phyloP scores from a whole-genome alignment of 768 basidiomycete species.

The Tricholoma matsutake region DNA sequence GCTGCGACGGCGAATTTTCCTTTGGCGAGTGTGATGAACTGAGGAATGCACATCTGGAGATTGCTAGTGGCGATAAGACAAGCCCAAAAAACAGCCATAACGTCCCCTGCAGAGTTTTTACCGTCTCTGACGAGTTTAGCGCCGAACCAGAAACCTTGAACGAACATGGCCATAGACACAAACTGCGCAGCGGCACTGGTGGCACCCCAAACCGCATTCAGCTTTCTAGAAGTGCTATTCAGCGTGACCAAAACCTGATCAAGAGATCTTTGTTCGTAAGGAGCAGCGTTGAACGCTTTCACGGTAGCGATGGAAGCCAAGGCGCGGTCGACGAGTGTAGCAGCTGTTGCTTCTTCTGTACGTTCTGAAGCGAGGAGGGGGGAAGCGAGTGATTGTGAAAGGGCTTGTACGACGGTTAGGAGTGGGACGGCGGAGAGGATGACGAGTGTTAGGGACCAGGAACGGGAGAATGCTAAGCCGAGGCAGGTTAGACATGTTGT shows the following conservation, averaged over 20 bases:
- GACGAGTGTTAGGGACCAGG: constrained; percentile 84
- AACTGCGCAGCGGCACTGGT: constrained; percentile 72
- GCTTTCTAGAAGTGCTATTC: constrained; percentile 43
- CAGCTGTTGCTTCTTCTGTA: constrained; percentile 61
- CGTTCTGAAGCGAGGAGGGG: constrained; percentile 72
- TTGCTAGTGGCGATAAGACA: constrained; percentile 88
- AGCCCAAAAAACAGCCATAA: constrained; percentile 99
- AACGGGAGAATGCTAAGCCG: constrained; percentile 75
- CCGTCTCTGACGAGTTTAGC: constrained; percentile 83
- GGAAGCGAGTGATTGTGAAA: constrained; percentile 67
- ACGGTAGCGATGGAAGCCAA: constrained; percentile 80
- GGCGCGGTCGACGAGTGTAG: constrained; percentile 78
- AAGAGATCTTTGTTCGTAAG: constrained; percentile 40
- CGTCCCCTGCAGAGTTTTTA: constrained; percentile 63
- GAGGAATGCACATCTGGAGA: constrained; percentile 83
- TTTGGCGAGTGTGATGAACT: constrained; percentile 71
- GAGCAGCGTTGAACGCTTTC: constrained; percentile 85
- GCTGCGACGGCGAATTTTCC: constrained; percentile 81
- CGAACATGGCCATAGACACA: constrained; percentile 88
- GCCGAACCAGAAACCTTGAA: constrained; percentile 97
- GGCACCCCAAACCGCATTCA: constrained; percentile 74
- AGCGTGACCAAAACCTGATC: constrained; percentile 45
- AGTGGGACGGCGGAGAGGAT: constrained; percentile 88
- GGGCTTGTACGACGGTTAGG: constrained; percentile 69
- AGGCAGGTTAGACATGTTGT: constrained; percentile 79